phyloP scores from a whole-genome alignment of 2,329 filamentous ascomycete species.

The Lasiodiplodia gonubiensis region DNA sequence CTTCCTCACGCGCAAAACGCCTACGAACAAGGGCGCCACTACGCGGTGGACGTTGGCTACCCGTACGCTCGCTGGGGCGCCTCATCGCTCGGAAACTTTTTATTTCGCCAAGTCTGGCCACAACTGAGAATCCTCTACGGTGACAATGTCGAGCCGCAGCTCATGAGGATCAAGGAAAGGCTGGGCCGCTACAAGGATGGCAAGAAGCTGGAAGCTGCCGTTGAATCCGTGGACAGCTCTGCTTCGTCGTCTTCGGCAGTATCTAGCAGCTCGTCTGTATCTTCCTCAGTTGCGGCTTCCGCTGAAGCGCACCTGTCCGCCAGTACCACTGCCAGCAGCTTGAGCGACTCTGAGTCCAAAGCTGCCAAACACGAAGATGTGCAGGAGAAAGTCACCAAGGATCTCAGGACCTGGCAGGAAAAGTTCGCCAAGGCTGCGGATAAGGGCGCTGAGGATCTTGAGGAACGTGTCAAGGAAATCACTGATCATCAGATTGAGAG shows the following conservation, averaged over 20 bases:
- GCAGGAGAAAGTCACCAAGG: constrained; percentile 70
- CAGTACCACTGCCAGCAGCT: constrained; percentile 37
- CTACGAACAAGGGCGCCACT: constrained; percentile 69
- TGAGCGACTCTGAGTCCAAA: constrained; percentile 1
- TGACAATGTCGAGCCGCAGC: constrained; percentile 93
- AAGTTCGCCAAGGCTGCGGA: constrained; percentile 87
- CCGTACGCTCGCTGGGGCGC: constrained; percentile 75
- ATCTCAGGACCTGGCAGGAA: constrained; percentile 83
- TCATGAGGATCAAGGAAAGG: constrained; percentile 88
- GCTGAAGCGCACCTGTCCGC: constrained; percentile 35
- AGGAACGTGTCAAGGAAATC: constrained; percentile 70
- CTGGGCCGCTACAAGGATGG: constrained; percentile 76
- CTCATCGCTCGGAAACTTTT: constrained; percentile 71
- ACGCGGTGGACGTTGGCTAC: constrained; percentile 72
- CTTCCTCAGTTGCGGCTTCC: constrained; percentile 33
- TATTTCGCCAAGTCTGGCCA: constrained; percentile 81
- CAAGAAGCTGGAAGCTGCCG: constrained; percentile 65
- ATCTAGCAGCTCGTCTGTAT: constrained; percentile 14
- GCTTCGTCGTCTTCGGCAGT: constrained; percentile 34
- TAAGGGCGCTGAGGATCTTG: constrained; percentile 75
- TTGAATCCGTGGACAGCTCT: constrained; percentile 58
- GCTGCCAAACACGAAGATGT: constrained; percentile 54
- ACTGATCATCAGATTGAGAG: constrained; percentile 71
- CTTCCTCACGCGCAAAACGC: constrained; percentile 74
- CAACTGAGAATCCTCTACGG: constrained; percentile 79